Base-by-base conservation (phyloP, 2,329 filamentous ascomycete species). In the Exophiala viscosa region DNA sequence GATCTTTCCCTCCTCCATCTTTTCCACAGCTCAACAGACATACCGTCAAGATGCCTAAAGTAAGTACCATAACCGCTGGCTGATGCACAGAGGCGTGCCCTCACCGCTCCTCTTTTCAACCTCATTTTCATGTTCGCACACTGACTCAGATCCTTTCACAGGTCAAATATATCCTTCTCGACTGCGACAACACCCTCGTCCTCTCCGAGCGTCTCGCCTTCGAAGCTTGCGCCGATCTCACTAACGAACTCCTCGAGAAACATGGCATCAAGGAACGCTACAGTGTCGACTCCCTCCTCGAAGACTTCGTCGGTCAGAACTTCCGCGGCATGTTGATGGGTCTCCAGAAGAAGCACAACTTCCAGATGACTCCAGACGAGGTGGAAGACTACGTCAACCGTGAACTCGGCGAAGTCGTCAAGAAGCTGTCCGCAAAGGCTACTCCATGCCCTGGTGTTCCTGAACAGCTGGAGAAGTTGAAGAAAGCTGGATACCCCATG, bases 301-400 rank as follows among this genome's bases (percentile, higher is more conserved):
- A 80, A 64, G 88, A 95, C 74, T 96, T 95, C 66, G 90, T 96
- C 64, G 90, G 90, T 64, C 87, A 95, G 72, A 95, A 96, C 81
- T 96, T 96, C 82, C 88, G 90, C 64, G 90, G 90, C 73, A 64
- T 64, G 62, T 84, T 95, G 74, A 72, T 78, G 56, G 84, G 83
- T 58, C 83, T 96, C 56, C 85, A 91, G 72, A 76, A 83, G 71
- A 87, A 88, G 72, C 85, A 89, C 78, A 77, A 79, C 71, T 92
- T 95, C 72, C 73, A 79, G 49, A 82, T 96, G 73, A 64, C 72
- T 23, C 70, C 79, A 15, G 83, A 82, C 1, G 87, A 95, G 67
- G 73, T 91, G 51, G 86, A 95, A 64, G 71, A 69, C 36, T 95
- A 90, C 69, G 90, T 96, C 60, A 78, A 75, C 64, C 79, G 79